Base-by-base conservation (phyloP, 345 rosid species). In the Laguncularia racemosa region DNA sequence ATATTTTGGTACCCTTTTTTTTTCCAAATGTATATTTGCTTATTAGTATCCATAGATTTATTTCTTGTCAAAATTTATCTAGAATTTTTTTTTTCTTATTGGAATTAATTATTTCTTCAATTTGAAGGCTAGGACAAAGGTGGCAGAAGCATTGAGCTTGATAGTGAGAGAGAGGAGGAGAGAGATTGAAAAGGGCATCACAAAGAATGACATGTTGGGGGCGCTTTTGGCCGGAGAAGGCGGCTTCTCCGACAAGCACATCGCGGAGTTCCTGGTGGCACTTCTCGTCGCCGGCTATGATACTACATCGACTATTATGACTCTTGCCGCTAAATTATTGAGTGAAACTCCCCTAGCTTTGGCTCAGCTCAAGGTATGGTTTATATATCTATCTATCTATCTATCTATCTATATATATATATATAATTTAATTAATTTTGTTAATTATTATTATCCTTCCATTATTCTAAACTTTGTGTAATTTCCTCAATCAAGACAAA, bases 221-320 rank as follows among this genome's bases (percentile, higher is more conserved):
- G 96, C 98, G 6, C 79, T 91, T 9, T 67, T 91, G 45, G 81
- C 79, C 18, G 85, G 76, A 6, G 88, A 78, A 2, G 84, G 76
- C 17, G 76, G 78, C 5, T 84, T 91, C 56, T 88, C 96, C 47
- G 92, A 88, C 40, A 93, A 85, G 67, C 74, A 84, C 65, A 88
- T 95, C 1, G 97, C 86, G 12, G 99, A 95, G 67, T 95, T 95
- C 73, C 18, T 95, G 75, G 71, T 95, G 53, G 95, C 96, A 43
- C 43, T 95, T 49, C 80, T 95, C 0, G 97, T 95, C n/a, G 97
- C 97, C 12, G 99, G 96, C 58, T 90, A 95, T 59, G 99, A 95
- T 71, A 95, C 99, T 19, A 90, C 97, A 6, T 86, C 99, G 0
- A 88, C 97, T 2, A 84, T 77, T 23, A 95, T 95, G 97, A 95